phyloP scores from a whole-genome alignment of 257 asterid species.

The Nicotiana undulata region DNA sequence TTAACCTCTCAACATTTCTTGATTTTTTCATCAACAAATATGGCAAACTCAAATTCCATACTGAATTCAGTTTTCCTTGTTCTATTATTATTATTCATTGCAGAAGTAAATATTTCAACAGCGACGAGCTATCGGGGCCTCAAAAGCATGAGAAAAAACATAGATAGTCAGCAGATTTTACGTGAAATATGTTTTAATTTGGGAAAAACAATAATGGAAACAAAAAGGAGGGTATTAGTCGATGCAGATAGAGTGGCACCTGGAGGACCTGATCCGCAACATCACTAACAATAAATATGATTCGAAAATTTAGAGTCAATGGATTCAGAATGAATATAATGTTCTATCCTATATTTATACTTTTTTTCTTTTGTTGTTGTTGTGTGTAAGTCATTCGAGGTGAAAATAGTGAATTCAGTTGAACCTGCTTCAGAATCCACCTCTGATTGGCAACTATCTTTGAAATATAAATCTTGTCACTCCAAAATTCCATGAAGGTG shows the following conservation, averaged over 20 bases:
- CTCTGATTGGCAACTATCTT: neutral
- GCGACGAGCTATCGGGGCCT: neutral
- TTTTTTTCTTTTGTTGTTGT: no score
- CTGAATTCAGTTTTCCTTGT: neutral
- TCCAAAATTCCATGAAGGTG: neutral
- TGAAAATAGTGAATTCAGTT: no score
- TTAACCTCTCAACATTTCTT: neutral
- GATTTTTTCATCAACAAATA: neutral
- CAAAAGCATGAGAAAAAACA: neutral
- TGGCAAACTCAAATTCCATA: conserved; percentile 25
- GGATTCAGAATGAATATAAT: no score
- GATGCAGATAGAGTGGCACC: conserved; percentile 8
- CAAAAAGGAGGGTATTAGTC: conserved; percentile 7
- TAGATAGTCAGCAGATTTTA: neutral
- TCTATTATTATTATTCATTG: neutral
- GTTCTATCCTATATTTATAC: no score
- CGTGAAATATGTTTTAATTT: neutral
- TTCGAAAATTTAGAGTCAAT: no score
- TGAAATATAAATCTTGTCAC: neutral
- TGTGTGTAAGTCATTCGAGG: no score
- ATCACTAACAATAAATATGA: neutral
- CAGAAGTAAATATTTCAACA: neutral
- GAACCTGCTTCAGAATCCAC: no score
- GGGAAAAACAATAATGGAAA: neutral
- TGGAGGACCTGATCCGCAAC: conserved; percentile 30